Evolutionary conservation across 2,329 filamentous ascomycete genomes (phyloP).

Genomic region (Periconia sp.): DNA sequence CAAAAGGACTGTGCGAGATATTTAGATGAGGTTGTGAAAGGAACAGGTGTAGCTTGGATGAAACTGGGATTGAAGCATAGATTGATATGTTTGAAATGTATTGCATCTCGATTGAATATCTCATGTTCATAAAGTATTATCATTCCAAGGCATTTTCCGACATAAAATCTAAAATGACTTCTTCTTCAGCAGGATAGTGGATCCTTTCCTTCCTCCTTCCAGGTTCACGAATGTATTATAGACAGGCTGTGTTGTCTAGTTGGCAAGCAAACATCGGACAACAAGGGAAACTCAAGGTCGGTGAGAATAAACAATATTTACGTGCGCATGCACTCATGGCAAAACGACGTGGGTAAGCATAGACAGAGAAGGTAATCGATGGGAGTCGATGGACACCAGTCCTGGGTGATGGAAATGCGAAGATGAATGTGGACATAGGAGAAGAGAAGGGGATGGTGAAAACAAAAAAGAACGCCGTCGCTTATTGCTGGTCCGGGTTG

Average conservation of each 20-base stretch:
- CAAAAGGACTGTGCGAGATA: too few species aligned
- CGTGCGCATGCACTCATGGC: neutral
- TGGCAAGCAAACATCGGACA: neutral
- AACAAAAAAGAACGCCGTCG: neutral
- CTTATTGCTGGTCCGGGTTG: neutral
- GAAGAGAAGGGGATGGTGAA: too few species aligned
- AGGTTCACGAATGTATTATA: neutral
- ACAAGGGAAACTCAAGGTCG: neutral
- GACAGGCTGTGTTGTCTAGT: neutral
- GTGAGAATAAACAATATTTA: neutral
- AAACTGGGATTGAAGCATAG: too few species aligned
- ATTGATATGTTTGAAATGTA: too few species aligned
- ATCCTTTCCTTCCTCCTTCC: neutral
- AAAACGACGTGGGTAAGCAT: neutral
- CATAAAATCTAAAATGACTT: neutral
- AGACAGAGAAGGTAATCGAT: too few species aligned
- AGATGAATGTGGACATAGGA: neutral
- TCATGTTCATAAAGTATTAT: neutral
- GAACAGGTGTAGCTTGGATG: too few species aligned
- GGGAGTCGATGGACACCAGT: too few species aligned
- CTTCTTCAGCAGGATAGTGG: neutral
- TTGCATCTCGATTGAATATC: too few species aligned
- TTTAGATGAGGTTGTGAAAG: too few species aligned
- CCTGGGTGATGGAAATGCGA: neutral
- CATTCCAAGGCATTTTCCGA: neutral